These are phyloP conservation scores for Wickerhamomyces pijperi DNA, from an alignment of 805 yeast species.

Conservation along the genomic window DNA sequence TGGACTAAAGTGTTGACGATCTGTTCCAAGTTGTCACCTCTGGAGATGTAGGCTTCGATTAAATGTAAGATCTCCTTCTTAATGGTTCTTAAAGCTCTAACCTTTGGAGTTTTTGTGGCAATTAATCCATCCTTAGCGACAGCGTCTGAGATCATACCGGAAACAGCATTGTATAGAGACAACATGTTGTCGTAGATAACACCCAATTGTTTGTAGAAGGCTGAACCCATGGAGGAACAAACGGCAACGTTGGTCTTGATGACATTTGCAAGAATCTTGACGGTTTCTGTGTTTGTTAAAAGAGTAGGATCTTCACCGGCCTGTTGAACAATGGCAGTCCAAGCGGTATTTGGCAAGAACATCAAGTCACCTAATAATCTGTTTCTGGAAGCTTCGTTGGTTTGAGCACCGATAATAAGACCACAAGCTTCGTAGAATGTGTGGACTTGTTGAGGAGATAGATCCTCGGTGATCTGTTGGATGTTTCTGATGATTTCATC, in stretches of 20 bases:
- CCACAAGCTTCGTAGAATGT: constrained; percentile 98
- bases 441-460: constrained; percentile 95
- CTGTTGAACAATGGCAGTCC: constrained; percentile 81
- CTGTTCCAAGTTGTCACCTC: constrained; percentile 75
- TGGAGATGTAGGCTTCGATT: constrained; percentile 78
- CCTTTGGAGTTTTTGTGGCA: constrained; percentile 91
- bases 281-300: constrained; percentile 69
- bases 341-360: constrained; percentile 89
- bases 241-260: constrained; percentile 93
- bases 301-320: constrained; percentile 77
- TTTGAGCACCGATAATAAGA: constrained; percentile 80
- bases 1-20: constrained; percentile 75
- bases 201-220: constrained; percentile 80
- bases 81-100: constrained; percentile 89
- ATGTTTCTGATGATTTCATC: constrained; percentile 79
- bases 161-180: constrained; percentile 78
- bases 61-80: constrained; percentile 87
- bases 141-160: constrained; percentile 70
- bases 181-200: constrained; percentile 83
- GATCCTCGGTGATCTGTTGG: constrained; percentile 78
- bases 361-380: constrained; percentile 66
- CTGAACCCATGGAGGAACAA: constrained; percentile 89
- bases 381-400: constrained; percentile 55
- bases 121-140: constrained; percentile 74
- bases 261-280: constrained; percentile 85